These are phyloP conservation scores for Plantago major DNA, from an alignment of 257 asterid genomes.

Conservation along the genomic window DNA sequence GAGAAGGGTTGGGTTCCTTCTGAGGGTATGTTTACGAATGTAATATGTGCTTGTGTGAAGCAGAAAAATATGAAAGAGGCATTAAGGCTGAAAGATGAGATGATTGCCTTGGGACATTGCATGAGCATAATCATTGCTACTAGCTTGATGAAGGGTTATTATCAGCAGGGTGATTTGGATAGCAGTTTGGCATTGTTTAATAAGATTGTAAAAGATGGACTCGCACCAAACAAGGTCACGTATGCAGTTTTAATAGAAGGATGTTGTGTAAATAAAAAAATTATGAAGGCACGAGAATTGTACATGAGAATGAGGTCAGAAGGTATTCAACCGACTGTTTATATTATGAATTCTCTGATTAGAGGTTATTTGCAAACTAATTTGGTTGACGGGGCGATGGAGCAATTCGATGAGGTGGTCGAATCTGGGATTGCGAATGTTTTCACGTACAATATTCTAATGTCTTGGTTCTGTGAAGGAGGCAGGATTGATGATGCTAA, in stretches of 20 bases:
- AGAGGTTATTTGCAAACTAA: conserved; percentile 48
- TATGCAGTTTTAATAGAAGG: conserved; percentile 83
- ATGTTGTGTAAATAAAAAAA: conserved; percentile 45
- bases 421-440: conserved; percentile 53
- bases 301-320: conserved; percentile 48
- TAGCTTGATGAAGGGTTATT: conserved; percentile 81
- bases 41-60: conserved; percentile 55
- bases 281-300: conserved; percentile 59
- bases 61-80: conserved; percentile 62
- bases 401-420: conserved; percentile 52
- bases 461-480: conserved; percentile 51
- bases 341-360: conserved; percentile 54
- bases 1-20: conserved; percentile 63
- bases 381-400: conserved; percentile 42
- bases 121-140: conserved; percentile 73
- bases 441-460: conserved; percentile 52
- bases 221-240: conserved; percentile 67
- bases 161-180: conserved; percentile 51
- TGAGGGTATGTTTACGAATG: conserved; percentile 45
- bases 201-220: conserved; percentile 43
- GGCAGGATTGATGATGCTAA: conserved; percentile 53
- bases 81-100: conserved; percentile 63
- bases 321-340: conserved; percentile 53
- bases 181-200: conserved; percentile 56
- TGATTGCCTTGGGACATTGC: conserved; percentile 52